A percentile compares a stretch with the other conserved stretches of the same genome.
These are phyloP conservation scores for Diversispora eburnea DNA, from an alignment of 192 early-diverging fungal genomes.

Conservation along the genomic window DNA sequence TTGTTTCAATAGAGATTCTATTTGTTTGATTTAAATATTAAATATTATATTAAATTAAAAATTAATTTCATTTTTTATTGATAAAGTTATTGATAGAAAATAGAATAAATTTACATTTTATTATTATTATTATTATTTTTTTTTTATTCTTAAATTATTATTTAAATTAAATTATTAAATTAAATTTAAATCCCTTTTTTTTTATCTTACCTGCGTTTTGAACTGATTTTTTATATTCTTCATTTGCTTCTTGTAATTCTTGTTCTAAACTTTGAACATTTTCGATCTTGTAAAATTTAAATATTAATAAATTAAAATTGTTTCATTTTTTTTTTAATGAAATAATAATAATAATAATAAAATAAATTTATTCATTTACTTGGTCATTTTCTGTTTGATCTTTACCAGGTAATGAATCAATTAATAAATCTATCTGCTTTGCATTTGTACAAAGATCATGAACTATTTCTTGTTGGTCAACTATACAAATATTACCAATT, in stretches of 20 bases:
- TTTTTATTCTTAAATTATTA: no score
- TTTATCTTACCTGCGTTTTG: slow-evolving; percentile 30
- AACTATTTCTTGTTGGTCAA: slow-evolving; percentile 35
- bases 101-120: no score
- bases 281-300: slow-evolving; percentile 28
- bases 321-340: neutral
- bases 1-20: slow-evolving; percentile 34
- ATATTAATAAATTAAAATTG: no score
- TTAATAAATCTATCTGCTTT: slow-evolving; percentile 39
- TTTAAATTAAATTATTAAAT: neutral
- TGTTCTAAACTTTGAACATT: slow-evolving; percentile 33
- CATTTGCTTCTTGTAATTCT: slow-evolving; percentile 37
- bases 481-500: slow-evolving; percentile 10
- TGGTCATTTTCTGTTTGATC: slow-evolving; percentile 40
- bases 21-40: no score
- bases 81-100: no score
- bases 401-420: slow-evolving; percentile 42
- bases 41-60: no score
- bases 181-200: neutral
- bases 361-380: neutral
- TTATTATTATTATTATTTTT: no score
- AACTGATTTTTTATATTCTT: slow-evolving; percentile 36
- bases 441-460: slow-evolving; percentile 40
- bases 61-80: no score
- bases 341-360: neutral